phyloP scores from a whole-genome alignment of 23 red algal genomes.

The Chondrus crispus region DNA sequence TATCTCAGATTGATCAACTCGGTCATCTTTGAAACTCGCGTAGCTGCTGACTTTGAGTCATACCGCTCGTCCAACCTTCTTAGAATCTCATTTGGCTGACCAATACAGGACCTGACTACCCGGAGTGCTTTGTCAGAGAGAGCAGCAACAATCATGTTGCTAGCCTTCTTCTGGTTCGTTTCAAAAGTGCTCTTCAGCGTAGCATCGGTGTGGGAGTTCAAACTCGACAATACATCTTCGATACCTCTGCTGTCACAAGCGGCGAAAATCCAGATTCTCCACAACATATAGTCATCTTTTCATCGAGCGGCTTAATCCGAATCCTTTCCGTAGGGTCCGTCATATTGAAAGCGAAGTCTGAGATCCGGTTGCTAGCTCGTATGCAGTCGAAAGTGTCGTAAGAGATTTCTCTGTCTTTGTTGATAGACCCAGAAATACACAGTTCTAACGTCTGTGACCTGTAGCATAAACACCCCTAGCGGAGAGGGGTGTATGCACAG shows the following conservation, averaged over 20 bases:
- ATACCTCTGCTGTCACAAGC: constrained; percentile 11
- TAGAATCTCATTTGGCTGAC: not conserved
- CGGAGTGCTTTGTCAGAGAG: not conserved
- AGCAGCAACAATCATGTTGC: not conserved
- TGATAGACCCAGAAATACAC: too few relatives aligned
- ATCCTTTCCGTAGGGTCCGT: too few relatives aligned
- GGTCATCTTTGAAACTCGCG: not conserved
- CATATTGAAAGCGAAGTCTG: too few relatives aligned
- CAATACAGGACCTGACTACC: not conserved
- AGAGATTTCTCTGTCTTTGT: too few relatives aligned
- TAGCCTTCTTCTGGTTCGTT: constrained; percentile 9
- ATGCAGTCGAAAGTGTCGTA: too few relatives aligned
- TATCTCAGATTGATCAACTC: not conserved
- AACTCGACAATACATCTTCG: not conserved
- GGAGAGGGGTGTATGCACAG: too few relatives aligned
- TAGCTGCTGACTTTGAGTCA: not conserved
- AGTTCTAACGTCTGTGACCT: too few relatives aligned
- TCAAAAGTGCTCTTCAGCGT: not conserved
- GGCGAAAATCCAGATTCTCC: not conserved
- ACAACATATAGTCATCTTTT: constrained; percentile 5
- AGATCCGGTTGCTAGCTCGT: too few relatives aligned
- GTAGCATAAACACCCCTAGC: too few relatives aligned
- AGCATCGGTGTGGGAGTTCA: not conserved
- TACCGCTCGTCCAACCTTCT: not conserved
- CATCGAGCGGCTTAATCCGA: not conserved